Conservation (phyloP, 228 moss, liverwort and hornwort species). For the Sphagnum magellanicum region DNA sequence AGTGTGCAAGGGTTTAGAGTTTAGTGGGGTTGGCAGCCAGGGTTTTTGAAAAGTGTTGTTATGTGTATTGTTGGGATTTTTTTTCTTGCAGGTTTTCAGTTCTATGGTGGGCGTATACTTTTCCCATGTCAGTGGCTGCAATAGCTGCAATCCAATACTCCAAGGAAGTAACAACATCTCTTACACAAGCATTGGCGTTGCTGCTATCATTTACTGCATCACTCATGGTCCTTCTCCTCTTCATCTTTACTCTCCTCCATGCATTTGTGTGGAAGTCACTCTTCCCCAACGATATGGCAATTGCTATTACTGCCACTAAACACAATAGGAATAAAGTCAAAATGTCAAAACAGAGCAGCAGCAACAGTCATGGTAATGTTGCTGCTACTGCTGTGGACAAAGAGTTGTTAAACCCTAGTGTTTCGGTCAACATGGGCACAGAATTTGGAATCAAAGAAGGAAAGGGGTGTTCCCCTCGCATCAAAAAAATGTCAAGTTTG, state of each 20-base stretch:
- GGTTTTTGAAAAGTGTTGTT: too few relatives aligned
- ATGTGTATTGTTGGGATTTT: background rate
- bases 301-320: conserved; percentile 8
- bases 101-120: conserved; percentile 13
- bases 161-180: background rate
- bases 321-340: background rate
- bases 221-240: conserved; percentile 1
- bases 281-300: conserved; percentile 13
- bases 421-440: too few relatives aligned
- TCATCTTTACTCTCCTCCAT: conserved; percentile 4
- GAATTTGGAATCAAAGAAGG: too few relatives aligned
- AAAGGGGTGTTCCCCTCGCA: too few relatives aligned
- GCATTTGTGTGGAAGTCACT: conserved; percentile 8
- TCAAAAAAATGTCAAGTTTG: too few relatives aligned
- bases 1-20: too few relatives aligned
- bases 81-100: conserved; percentile 6
- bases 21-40: too few relatives aligned
- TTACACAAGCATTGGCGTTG: conserved; percentile 4
- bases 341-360: too few relatives aligned
- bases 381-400: too few relatives aligned
- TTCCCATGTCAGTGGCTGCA: conserved; percentile 11
- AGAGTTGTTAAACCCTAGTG: too few relatives aligned
- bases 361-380: too few relatives aligned
- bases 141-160: conserved; percentile 12
- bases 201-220: conserved; percentile 2